phyloP scores from a whole-genome alignment of 2,329 filamentous ascomycete genomes.

The Rhytidhysteron rufulum region DNA sequence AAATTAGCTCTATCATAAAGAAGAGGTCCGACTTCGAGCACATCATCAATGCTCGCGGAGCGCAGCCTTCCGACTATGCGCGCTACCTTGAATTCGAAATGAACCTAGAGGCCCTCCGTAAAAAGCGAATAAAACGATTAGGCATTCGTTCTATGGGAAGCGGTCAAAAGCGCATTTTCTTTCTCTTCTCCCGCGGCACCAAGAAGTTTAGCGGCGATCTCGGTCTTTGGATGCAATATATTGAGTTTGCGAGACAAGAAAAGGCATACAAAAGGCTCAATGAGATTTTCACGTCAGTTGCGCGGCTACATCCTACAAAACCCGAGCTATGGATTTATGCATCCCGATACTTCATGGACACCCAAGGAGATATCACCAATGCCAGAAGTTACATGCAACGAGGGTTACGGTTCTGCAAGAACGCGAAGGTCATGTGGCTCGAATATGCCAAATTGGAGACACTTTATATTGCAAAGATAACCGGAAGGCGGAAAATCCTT shows the following conservation, averaged over 20 bases:
- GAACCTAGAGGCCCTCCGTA: slow-evolving; percentile 67
- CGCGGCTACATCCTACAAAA: slow-evolving; percentile 82
- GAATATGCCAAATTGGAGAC: slow-evolving; percentile 91
- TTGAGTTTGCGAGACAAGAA: slow-evolving; percentile 72
- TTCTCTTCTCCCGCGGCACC: slow-evolving; percentile 82
- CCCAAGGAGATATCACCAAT: slow-evolving; percentile 79
- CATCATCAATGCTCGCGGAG: slow-evolving; percentile 75
- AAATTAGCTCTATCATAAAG: slow-evolving; percentile 82
- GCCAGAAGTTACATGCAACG: slow-evolving; percentile 84
- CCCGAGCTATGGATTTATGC: slow-evolving; percentile 80
- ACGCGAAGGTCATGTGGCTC: slow-evolving; percentile 71
- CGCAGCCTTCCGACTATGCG: slow-evolving; percentile 70
- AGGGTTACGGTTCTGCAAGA: slow-evolving; percentile 83
- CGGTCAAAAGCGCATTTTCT: slow-evolving; percentile 79
- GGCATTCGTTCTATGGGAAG: slow-evolving; percentile 68
- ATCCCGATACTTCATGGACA: slow-evolving; percentile 73
- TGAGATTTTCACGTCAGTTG: slow-evolving; percentile 61
- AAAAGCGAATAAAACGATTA: slow-evolving; percentile 77
- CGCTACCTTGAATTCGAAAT: slow-evolving; percentile 74
- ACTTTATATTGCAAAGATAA: slow-evolving; percentile 82
- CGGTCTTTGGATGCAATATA: slow-evolving; percentile 84
- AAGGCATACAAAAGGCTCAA: slow-evolving; percentile 58
- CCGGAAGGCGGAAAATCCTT: slow-evolving; percentile 65
- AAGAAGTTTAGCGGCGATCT: slow-evolving; percentile 78
- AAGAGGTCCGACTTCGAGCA: slow-evolving; percentile 95